These are phyloP conservation scores for Phytophthora sojae DNA, from an alignment of 352 stramenopile species.

Conservation along the genomic window DNA sequence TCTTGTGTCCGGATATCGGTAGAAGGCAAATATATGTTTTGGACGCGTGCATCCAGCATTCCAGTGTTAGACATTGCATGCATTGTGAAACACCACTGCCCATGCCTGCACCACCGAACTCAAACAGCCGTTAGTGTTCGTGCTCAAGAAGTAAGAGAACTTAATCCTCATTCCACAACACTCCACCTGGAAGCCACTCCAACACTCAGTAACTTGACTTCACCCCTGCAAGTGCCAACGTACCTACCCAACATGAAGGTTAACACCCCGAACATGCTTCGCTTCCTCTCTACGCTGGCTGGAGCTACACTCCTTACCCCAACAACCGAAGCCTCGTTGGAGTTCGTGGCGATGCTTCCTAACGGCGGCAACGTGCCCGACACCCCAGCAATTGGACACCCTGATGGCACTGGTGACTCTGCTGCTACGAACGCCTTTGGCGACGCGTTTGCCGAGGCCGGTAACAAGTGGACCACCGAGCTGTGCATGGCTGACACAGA, in stretches of 20 bases:
- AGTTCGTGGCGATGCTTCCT: slow-evolving; percentile 22
- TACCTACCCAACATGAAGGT: slow-evolving; percentile 3
- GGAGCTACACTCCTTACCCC: not conserved
- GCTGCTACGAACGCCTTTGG: slow-evolving; percentile 19
- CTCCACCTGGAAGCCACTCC: not conserved
- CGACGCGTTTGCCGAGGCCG: slow-evolving; percentile 19
- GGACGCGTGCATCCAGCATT: not conserved
- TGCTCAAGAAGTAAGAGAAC: not conserved
- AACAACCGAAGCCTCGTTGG: slow-evolving; percentile 7
- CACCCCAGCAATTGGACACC: slow-evolving; percentile 22
- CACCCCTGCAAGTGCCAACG: not conserved
- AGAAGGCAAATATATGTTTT: not conserved
- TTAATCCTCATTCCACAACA: slow-evolving; percentile 15
- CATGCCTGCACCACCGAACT: slow-evolving; percentile 10
- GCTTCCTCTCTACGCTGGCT: slow-evolving; percentile 3
- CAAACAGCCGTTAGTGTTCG: not conserved
- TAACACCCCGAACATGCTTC: slow-evolving; percentile 3
- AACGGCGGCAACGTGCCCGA: slow-evolving; percentile 20
- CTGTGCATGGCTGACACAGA: slow-evolving; percentile 21
- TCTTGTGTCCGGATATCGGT: slow-evolving; percentile 2
- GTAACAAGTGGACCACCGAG: slow-evolving; percentile 20
- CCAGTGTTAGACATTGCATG: not conserved
- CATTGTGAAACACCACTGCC: not conserved
- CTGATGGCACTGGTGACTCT: slow-evolving; percentile 13
- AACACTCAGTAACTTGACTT: not conserved